Conservation (phyloP, 495 filamentous ascomycete genomes). For the Sordaria brevicollis region DNA sequence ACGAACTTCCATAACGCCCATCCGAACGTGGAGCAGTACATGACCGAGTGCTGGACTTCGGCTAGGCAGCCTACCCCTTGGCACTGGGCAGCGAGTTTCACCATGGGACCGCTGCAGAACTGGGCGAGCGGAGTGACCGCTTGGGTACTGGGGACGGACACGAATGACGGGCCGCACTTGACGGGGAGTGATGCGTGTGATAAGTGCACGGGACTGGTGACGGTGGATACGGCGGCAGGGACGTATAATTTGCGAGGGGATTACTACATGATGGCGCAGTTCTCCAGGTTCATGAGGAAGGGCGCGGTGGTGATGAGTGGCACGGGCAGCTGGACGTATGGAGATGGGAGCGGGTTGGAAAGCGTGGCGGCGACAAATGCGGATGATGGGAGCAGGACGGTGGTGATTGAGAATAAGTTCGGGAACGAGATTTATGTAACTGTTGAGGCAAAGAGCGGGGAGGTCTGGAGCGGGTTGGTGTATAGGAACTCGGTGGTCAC, state of each 20-base stretch:
- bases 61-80: conserved; percentile 26
- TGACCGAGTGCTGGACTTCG: conserved; percentile 50
- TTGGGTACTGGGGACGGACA: conserved; percentile 45
- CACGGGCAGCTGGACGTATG: conserved; percentile 38
- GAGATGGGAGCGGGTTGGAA: conserved; percentile 32
- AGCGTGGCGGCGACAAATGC: conserved; percentile 41
- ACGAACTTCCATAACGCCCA: conserved; percentile 37
- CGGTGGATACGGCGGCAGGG: conserved; percentile 26
- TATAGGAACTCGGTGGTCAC: conserved; percentile 39
- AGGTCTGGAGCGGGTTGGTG: conserved; percentile 43
- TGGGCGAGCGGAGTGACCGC: conserved; percentile 43
- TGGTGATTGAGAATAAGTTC: conserved; percentile 45
- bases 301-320: conserved; percentile 38
- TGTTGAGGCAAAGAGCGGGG: conserved; percentile 28
- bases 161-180: conserved; percentile 42
- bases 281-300: conserved; percentile 45
- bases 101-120: conserved; percentile 46
- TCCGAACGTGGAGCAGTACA: conserved; percentile 39
- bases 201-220: conserved; percentile 41
- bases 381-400: conserved; percentile 35
- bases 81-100: conserved; percentile 42
- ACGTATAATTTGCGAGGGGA: conserved; percentile 37
- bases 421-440: conserved; percentile 39
- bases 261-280: conserved; percentile 49
- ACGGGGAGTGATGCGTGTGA: conserved; percentile 32